Percentiles rank a stretch among this genome's conserved stretches.
phyloP scores from a whole-genome alignment of 78 protist genomes.

The Pigoraptor vietnamica region DNA sequence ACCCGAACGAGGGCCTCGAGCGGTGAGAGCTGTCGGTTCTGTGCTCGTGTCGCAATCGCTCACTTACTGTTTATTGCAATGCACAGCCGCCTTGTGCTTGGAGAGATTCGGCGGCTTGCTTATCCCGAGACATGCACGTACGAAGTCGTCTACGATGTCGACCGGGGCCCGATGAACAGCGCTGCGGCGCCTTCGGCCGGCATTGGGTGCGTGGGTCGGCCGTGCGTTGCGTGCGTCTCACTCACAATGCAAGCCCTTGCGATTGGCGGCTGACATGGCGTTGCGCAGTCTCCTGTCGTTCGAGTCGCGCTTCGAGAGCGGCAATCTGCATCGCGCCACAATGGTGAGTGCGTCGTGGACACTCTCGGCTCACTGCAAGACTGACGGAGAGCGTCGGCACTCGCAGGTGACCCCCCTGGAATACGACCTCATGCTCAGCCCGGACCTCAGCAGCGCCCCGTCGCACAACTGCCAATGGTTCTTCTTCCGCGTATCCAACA shows the following conservation, averaged over 20 bases:
- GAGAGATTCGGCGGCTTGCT: background rate
- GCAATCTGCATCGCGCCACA: background rate
- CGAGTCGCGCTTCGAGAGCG: background rate
- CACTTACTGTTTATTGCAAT: background rate
- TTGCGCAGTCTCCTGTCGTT: background rate
- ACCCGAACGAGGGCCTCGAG: background rate
- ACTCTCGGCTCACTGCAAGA: too few species aligned
- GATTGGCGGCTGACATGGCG: too few species aligned
- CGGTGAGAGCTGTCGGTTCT: background rate
- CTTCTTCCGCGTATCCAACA: slow-evolving; percentile 39
- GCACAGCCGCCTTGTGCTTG: background rate
- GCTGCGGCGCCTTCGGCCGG: background rate
- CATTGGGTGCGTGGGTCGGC: background rate
- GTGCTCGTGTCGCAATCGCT: background rate
- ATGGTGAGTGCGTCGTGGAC: too few species aligned
- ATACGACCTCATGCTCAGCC: background rate
- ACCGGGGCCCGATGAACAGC: background rate
- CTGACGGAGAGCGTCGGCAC: background rate
- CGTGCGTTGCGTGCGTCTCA: too few species aligned
- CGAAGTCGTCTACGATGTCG: background rate
- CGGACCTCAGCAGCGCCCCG: slow-evolving; percentile 56
- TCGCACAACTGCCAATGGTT: slow-evolving; percentile 74
- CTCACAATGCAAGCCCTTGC: too few species aligned
- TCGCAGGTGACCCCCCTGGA: background rate
- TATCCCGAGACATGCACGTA: background rate